These are phyloP conservation scores for Lepiota venenata DNA, from an alignment of 768 basidiomycete genomes.

Conservation along the genomic window DNA sequence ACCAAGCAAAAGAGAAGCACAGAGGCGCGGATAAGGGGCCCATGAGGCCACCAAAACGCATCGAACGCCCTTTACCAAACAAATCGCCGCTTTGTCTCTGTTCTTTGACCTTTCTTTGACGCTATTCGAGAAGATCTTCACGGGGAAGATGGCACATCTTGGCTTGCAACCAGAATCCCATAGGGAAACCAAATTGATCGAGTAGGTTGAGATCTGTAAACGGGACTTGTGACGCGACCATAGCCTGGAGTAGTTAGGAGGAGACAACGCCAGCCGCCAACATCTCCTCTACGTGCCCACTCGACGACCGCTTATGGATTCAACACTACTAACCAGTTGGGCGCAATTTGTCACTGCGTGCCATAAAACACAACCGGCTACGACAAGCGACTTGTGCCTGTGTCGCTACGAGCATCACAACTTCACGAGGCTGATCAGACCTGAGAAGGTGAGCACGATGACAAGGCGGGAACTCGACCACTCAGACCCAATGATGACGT, in stretches of 20 bases:
- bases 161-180: background rate
- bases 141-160: background rate
- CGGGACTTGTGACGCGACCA: slow-evolving; percentile 12
- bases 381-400: background rate
- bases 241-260: slow-evolving; percentile 27
- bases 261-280: slow-evolving; percentile 18
- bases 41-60: slow-evolving; percentile 26
- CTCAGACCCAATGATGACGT: slow-evolving; percentile 2
- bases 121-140: background rate
- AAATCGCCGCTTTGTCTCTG: slow-evolving; percentile 42
- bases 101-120: slow-evolving; percentile 16
- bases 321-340: slow-evolving; percentile 2
- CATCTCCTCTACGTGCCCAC: slow-evolving; percentile 19
- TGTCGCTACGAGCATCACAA: background rate
- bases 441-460: slow-evolving; percentile 24
- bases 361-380: background rate
- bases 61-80: slow-evolving; percentile 27
- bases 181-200: slow-evolving; percentile 2
- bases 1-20: slow-evolving; percentile 31
- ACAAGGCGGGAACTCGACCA: slow-evolving; percentile 1
- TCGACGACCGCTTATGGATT: slow-evolving; percentile 15
- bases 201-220: background rate
- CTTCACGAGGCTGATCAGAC: slow-evolving; percentile 39
- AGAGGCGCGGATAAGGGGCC: slow-evolving; percentile 22
- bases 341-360: background rate